A percentile compares a stretch with the other conserved stretches of the same genome.
phyloP scores from a whole-genome alignment of 495 filamentous ascomycete genomes.

The Penicillium psychrofluorescens region DNA sequence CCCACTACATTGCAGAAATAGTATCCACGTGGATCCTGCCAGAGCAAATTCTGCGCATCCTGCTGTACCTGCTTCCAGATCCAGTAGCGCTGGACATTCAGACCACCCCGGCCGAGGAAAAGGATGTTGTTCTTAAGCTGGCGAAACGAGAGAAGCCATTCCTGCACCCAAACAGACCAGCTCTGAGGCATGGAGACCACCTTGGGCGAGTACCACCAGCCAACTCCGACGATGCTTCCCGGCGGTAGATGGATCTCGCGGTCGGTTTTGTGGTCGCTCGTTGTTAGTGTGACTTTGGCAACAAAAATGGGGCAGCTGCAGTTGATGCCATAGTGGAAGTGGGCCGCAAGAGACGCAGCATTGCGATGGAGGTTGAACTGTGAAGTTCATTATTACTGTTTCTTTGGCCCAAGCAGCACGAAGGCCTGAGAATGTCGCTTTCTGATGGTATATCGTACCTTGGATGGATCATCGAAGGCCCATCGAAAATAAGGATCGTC shows the following conservation, averaged over 20 bases:
- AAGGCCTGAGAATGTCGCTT: no score
- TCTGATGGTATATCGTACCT: slow-evolving; percentile 26
- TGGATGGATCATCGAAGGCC: slow-evolving; percentile 47
- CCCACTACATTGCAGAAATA: slow-evolving; percentile 67
- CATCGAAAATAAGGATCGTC: slow-evolving; percentile 61
- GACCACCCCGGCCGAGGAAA: slow-evolving; percentile 54
- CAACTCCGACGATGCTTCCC: slow-evolving; percentile 48
- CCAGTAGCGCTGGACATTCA: slow-evolving; percentile 55
- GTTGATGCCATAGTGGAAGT: slow-evolving; percentile 54
- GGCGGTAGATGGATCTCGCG: slow-evolving; percentile 9
- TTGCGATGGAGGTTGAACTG: slow-evolving; percentile 52
- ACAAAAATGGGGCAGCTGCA: slow-evolving; percentile 56
- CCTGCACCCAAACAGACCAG: slow-evolving; percentile 50
- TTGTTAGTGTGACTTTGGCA: slow-evolving; percentile 35
- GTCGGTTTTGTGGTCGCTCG: slow-evolving; percentile 8
- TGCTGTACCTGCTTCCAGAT: slow-evolving; percentile 43
- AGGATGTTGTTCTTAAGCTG: slow-evolving; percentile 56
- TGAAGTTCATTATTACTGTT: slow-evolving; percentile 1
- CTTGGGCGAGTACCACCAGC: slow-evolving; percentile 56
- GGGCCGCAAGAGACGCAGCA: slow-evolving; percentile 53
- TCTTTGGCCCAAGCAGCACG: neutral
- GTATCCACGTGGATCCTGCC: slow-evolving; percentile 45
- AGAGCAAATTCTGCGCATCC: slow-evolving; percentile 27
- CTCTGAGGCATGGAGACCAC: slow-evolving; percentile 25
- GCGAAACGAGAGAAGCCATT: slow-evolving; percentile 50